Evolutionary conservation across 2,329 filamentous ascomycete genomes (phyloP).

Genomic region (Colletotrichum tamarilloi): DNA sequence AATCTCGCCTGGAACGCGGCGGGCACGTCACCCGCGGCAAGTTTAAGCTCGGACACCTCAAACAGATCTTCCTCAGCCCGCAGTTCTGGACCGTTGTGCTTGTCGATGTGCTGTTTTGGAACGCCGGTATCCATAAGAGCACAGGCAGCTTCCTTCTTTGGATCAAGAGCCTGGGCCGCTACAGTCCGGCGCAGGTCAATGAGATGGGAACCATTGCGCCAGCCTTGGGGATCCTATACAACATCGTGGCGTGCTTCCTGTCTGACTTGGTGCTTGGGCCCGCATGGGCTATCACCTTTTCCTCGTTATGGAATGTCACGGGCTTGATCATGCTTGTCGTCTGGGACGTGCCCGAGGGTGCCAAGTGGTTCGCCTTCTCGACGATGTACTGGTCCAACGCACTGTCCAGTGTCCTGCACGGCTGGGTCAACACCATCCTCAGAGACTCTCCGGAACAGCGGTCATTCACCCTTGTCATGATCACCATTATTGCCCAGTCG

Average conservation of each 20-base stretch:
- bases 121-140: conserved; percentile 53
- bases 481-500: conserved; percentile 59
- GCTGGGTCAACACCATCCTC: conserved; percentile 34
- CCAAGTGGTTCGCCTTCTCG: conserved; percentile 63
- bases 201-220: conserved; percentile 49
- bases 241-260: conserved; percentile 25
- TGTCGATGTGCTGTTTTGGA: conserved; percentile 58
- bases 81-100: conserved; percentile 50
- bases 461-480: conserved; percentile 30
- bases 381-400: conserved; percentile 43
- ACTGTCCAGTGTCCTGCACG: conserved; percentile 26
- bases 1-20: conserved; percentile 47
- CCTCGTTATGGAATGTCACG: conserved; percentile 25
- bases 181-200: conserved; percentile 62
- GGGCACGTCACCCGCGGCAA: conserved; percentile 54
- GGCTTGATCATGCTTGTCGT: conserved; percentile 55
- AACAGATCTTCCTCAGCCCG: conserved; percentile 51
- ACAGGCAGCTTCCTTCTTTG: conserved; percentile 50
- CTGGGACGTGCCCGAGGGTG: conserved; percentile 66
- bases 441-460: conserved; percentile 29
- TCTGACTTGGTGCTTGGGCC: conserved; percentile 27
- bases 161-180: conserved; percentile 53
- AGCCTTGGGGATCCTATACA: conserved; percentile 26
- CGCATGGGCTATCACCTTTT: conserved; percentile 47
- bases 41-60: conserved; percentile 46